phyloP scores from a whole-genome alignment of 805 yeast genomes.

The Metschnikowia lunata region DNA sequence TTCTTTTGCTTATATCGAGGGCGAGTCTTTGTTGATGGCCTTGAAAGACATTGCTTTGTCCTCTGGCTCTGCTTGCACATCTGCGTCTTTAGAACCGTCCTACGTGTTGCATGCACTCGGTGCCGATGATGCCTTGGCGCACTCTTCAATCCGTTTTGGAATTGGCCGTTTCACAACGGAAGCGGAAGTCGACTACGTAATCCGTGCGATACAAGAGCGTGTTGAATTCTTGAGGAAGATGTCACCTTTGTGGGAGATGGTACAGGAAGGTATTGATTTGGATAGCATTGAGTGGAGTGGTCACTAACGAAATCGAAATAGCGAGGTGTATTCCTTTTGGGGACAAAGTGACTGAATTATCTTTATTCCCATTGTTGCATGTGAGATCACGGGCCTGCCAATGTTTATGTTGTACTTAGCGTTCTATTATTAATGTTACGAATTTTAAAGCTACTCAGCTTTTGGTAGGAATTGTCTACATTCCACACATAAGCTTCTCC shows the following conservation, averaged over 20 bases:
- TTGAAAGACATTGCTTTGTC: constrained; percentile 93
- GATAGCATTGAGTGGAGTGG: constrained; percentile 97
- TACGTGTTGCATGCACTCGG: constrained; percentile 95
- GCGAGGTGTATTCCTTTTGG: no score
- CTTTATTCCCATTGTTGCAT: no score
- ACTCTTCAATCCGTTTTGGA: constrained; percentile 96
- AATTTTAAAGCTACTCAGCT: no score
- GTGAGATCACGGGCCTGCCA: no score
- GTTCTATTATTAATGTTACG: no score
- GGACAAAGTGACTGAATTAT: no score
- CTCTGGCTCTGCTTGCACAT: constrained; percentile 97
- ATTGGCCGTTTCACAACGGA: constrained; percentile 97
- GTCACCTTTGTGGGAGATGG: constrained; percentile 99
- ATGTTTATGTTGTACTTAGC: no score
- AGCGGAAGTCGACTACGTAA: constrained; percentile 90
- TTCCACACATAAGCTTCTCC: no score
- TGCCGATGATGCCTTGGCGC: constrained; percentile 97
- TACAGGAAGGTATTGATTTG: constrained; percentile 95
- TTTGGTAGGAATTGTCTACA: no score
- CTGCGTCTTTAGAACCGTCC: constrained; percentile 96
- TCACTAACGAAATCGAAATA: constrained; percentile 45
- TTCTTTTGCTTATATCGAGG: constrained; percentile 96
- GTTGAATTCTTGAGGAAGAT: constrained; percentile 88
- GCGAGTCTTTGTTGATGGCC: constrained; percentile 96
- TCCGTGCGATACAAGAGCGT: constrained; percentile 81